phyloP scores from a whole-genome alignment of 805 yeast genomes.

The Cyberlindnera americana region DNA sequence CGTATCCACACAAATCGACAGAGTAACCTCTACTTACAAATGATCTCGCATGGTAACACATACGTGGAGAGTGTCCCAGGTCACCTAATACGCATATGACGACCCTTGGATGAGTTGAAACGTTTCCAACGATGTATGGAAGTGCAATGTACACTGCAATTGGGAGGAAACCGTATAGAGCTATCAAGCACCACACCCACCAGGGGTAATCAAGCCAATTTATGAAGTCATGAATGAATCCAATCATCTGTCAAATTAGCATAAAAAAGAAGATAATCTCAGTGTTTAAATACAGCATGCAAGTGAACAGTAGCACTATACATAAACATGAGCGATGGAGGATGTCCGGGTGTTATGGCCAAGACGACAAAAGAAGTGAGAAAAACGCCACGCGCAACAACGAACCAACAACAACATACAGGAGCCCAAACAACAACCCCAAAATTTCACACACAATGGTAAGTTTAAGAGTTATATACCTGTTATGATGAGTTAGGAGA shows the following conservation, averaged over 20 bases:
- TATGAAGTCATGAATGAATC: neutral
- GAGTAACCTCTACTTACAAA: slow-evolving; percentile 63
- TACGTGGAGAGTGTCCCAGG: slow-evolving; percentile 91
- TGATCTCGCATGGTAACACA: slow-evolving; percentile 84
- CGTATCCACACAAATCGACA: slow-evolving; percentile 84
- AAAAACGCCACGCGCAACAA: slow-evolving; percentile 5
- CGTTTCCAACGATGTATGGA: slow-evolving; percentile 35
- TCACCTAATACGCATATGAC: slow-evolving; percentile 88
- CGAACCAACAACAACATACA: neutral
- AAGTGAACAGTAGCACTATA: no score
- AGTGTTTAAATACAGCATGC: neutral
- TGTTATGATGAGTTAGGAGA: no score
- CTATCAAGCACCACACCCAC: slow-evolving; percentile 44
- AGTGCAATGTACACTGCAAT: slow-evolving; percentile 30
- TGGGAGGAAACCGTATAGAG: slow-evolving; percentile 42
- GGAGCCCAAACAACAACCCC: neutral
- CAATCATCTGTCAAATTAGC: neutral
- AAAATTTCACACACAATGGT: slow-evolving; percentile 2
- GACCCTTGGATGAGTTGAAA: slow-evolving; percentile 47
- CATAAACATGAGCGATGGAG: no score
- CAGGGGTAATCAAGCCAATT: slow-evolving; percentile 28
- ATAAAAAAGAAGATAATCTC: neutral
- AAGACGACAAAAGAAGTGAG: neutral
- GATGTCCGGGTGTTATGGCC: slow-evolving; percentile 5
- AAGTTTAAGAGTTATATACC: no score